Percentiles rank a stretch among this genome's conserved stretches.
Evolutionary conservation across 2,329 filamentous ascomycete genomes (phyloP).

Genomic region (Pseudopithomyces chartarum): DNA sequence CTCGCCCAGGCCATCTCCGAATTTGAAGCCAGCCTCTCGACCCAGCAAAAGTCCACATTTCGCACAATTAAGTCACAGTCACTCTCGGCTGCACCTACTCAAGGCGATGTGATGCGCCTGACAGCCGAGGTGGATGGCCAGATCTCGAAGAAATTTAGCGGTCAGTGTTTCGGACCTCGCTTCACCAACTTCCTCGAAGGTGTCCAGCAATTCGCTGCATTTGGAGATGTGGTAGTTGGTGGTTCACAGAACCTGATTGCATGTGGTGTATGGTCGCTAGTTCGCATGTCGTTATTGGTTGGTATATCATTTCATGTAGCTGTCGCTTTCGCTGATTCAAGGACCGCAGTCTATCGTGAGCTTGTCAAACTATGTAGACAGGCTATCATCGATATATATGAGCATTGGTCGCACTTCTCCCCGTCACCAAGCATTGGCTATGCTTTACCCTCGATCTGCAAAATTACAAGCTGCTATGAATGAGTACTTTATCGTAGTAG

Average conservation of each 20-base stretch:
- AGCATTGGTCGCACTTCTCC: slow-evolving; percentile 47
- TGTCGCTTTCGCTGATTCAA: slow-evolving; percentile 33
- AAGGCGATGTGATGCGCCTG: slow-evolving; percentile 47
- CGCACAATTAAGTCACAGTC: slow-evolving; percentile 19
- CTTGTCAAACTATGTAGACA: slow-evolving; percentile 46
- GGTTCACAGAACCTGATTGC: slow-evolving; percentile 52
- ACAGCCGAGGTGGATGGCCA: slow-evolving; percentile 46
- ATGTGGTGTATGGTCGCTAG: slow-evolving; percentile 51
- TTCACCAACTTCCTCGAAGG: slow-evolving; percentile 47
- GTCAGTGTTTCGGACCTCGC: slow-evolving; percentile 47
- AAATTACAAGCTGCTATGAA: slow-evolving; percentile 40
- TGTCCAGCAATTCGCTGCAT: slow-evolving; percentile 48
- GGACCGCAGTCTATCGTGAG: slow-evolving; percentile 34
- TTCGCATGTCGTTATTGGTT: slow-evolving; percentile 48
- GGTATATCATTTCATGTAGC: slow-evolving; percentile 38
- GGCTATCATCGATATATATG: slow-evolving; percentile 50
- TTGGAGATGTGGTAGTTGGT: slow-evolving; percentile 49
- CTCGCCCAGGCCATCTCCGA: slow-evolving; percentile 48
- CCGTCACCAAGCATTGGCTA: slow-evolving; percentile 45
- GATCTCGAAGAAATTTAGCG: slow-evolving; percentile 12
- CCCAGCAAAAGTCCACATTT: slow-evolving; percentile 44
- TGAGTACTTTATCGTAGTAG: slow-evolving; percentile 51
- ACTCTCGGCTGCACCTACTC: slow-evolving; percentile 26
- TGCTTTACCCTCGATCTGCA: slow-evolving; percentile 48
- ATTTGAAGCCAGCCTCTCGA: slow-evolving; percentile 46